A percentile compares a stretch with the other conserved stretches of the same genome.
Evolutionary conservation across 495 filamentous ascomycete species (phyloP).

Genomic region (Hypoxylon fuscum): DNA sequence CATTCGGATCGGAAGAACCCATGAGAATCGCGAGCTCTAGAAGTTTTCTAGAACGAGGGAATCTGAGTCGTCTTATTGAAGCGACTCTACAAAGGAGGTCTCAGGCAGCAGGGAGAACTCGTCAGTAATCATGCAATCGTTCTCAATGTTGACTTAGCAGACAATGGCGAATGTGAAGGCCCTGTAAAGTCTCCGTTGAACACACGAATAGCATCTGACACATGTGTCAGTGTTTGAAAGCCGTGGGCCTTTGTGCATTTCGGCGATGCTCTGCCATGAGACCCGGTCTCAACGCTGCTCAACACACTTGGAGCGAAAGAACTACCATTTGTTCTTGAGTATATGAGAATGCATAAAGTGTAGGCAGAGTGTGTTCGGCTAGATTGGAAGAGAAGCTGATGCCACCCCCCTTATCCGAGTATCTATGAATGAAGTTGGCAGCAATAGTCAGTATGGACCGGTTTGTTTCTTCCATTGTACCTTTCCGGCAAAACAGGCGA

Average conservation of each 20-base stretch:
- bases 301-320: slow-evolving; percentile 9
- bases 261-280: slow-evolving; percentile 14
- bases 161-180: slow-evolving; percentile 29
- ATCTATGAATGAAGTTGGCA: not conserved
- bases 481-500: not conserved
- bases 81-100: slow-evolving; percentile 18
- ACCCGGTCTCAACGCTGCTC: slow-evolving; percentile 23
- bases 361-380: not conserved
- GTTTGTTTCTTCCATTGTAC: not conserved
- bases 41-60: slow-evolving; percentile 33
- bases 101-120: slow-evolving; percentile 10
- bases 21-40: slow-evolving; percentile 22
- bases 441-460: not conserved
- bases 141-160: slow-evolving; percentile 19
- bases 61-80: slow-evolving; percentile 37
- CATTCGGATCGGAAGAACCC: slow-evolving; percentile 2
- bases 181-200: slow-evolving; percentile 15
- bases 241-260: slow-evolving; percentile 21
- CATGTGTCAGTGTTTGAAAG: slow-evolving; percentile 25
- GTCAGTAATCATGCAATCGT: slow-evolving; percentile 31
- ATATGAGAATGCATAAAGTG: not conserved
- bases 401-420: not conserved
- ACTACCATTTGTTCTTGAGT: not conserved
- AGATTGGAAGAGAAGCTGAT: not conserved
- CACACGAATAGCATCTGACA: slow-evolving; percentile 31